These are phyloP conservation scores for Stephanodiscus minutulus DNA, from an alignment of 108 stramenopile genomes.

Conservation along the genomic window DNA sequence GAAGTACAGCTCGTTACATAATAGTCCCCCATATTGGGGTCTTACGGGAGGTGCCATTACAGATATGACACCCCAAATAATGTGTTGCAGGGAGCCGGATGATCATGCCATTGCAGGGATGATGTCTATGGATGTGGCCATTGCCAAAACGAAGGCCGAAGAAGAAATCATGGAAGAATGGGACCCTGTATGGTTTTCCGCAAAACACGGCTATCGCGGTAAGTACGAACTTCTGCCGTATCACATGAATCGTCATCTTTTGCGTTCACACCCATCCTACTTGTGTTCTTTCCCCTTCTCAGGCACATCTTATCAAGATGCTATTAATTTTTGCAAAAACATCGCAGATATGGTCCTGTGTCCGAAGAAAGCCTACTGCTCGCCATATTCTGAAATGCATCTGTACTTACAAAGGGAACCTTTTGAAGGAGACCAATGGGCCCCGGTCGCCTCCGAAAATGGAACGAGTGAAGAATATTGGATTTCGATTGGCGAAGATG, in stretches of 20 bases:
- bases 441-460: background rate
- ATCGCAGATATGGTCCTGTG: slow-evolving; percentile 1
- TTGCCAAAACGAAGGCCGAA: background rate
- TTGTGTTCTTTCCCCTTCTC: background rate
- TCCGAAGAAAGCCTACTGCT: slow-evolving; percentile 5
- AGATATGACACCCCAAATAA: background rate
- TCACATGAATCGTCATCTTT: background rate
- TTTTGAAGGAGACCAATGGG: background rate
- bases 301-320: background rate
- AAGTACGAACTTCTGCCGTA: background rate
- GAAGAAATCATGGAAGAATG: background rate
- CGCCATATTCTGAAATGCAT: background rate
- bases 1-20: too few relatives aligned
- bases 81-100: slow-evolving; percentile 1
- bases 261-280: background rate
- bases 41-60: background rate
- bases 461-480: background rate
- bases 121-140: background rate
- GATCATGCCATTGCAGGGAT: background rate
- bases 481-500: background rate
- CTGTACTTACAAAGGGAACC: background rate
- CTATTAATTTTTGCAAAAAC: slow-evolving; percentile 3
- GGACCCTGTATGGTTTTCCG: background rate
- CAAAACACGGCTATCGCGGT: slow-evolving; percentile 1
- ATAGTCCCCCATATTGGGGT: too few relatives aligned